Base-by-base conservation (phyloP, 2,329 filamentous ascomycete genomes). In the Daldinia eschscholtzii region DNA sequence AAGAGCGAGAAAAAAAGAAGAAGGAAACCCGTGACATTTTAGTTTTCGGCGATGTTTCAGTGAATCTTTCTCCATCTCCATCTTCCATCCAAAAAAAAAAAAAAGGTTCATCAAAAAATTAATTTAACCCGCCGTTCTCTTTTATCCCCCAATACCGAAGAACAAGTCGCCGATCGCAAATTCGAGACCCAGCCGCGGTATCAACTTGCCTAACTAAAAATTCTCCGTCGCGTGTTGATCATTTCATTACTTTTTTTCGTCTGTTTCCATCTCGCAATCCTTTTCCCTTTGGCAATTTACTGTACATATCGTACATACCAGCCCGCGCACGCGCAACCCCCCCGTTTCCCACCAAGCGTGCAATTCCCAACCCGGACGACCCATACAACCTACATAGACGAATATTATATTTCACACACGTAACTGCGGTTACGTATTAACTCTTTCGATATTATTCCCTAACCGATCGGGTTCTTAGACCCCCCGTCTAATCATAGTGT, bases 161-260 rank as follows among this genome's bases (percentile, higher is more conserved):
- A 69, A 61, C 63, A 50, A 61, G 39, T 62, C 62, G 70, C 64
- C 67, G 70, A 71, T 71, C 67, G 20, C 30, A 67, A 60, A 70
- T 67, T 71, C 70, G 70, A 71, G 70, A 70, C 70, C 70, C 50
- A 64, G 58, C 61, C 64, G 61, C 68, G 61, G 59, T 57, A 58
- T 65, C 67, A 61, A 50, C 44, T 57, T 39, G 37, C 33, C 52
- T 52, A 65, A 65, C 64, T 61, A 67, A 70, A 68, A 70, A 66
- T 67, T 72, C 65, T 63, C 70, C 64, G 68, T 72, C 70, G 70
- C 70, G 70, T 71, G 70, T 68, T 72, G 68, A 72, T 71, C 70
- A 53, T 64, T 66, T 59, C 23, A 59, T 59, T 59, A 46, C 26
- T 48, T 59, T 61, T 62, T 62, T 33, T 64, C 57, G 37, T 65